Evolutionary conservation across 169 alveolate genomes (phyloP), one percentile per base, ranked within the genome.

Genomic region (Plasmodium relictum): DNA sequence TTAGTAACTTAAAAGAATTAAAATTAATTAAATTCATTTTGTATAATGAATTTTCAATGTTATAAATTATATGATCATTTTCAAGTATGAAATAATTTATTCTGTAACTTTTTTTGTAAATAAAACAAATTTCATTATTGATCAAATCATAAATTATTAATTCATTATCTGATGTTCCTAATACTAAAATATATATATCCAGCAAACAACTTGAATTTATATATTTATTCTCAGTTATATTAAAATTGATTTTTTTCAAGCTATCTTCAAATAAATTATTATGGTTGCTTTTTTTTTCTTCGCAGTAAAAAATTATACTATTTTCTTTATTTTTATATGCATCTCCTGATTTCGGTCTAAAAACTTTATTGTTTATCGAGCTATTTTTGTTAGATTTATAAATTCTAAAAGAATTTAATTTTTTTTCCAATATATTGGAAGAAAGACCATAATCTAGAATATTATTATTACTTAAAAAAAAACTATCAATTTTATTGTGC

Each of bases 151-250:
- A 56, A 7, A 66, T 42, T 20, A 78, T 37, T 58, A 78, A 48
- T 22, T 78, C 80, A 18, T 78, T 59, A 7, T 39, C 24, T 8
- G 78, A 24, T 3, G 78, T 78, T 37, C 89, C 89, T 42, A 65
- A 8, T 24, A 78, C 56, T 54, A 78, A 26, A 8, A 76, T 78
- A 59, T 78, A 78, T 16, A 78, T 65, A 37, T 78, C 76, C 20
- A 65, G 24, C 6, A 48, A 44, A 42, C 74, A 48, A 45, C 56
- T 24, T n/a, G 89, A 52, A 41, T 68, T 24, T 45, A 78, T n/a
- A 56, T 72, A 26, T 31, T 68, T 52, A 3, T 22, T 68, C 7
- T 14, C 20, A 9, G 5, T 4, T 41, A 41, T 14, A 7, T 7
- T 12, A 8, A 8, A n/a, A 3, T 16, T 68, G 5, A 1, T 26